Evolutionary conservation across 2,329 filamentous ascomycete genomes (phyloP), one percentile per base, ranked within the genome.

Genomic region (Microascus cirrosus): DNA sequence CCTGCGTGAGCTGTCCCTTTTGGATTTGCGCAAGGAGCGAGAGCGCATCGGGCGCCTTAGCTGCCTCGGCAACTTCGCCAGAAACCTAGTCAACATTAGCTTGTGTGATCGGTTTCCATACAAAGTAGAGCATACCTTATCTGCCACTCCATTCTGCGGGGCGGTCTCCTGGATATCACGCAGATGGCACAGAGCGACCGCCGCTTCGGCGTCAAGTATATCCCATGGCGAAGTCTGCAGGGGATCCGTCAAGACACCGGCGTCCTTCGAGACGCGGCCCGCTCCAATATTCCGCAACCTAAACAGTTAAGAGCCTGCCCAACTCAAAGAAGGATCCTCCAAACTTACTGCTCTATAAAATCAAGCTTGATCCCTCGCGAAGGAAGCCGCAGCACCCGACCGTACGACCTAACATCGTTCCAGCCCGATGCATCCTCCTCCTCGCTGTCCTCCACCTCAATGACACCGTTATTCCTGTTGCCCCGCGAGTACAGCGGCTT

Each of bases 401-500:
- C 87, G 65, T 83, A 85, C 18, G 81, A 79, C 58, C 77, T 74
- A 10, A 79, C 69, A 59, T 85, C 80, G 57, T 77, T 79, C 74
- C 85, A 84, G 35, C 77, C 78, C 50, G 71, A 72, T 54, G 81
- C 74, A 35, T 80, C 78, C 32, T 80, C 75, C 22, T 81, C 79
- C 18, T 82, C 77, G 35, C 82, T 79, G 39, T 85, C 80, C 58
- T 85, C 83, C 58, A 91, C 73, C 63, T 91, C 87, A 63, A 91
- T 84, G 65, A 83, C 76, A 45, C 87, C 87, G 60, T 87, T 87
- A 68, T 89, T 89, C 66, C 72, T 76, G 65, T 85, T 78, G 59
- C 88, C 90, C 59, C 90, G 85, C 42, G 70, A 70, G 63, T 81
- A 75, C 24, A 73, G 70, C 2, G 82, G 81, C 36, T 74, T 72